Conservation (phyloP, 2,329 filamentous ascomycete genomes). For the Colletotrichum tanaceti region DNA sequence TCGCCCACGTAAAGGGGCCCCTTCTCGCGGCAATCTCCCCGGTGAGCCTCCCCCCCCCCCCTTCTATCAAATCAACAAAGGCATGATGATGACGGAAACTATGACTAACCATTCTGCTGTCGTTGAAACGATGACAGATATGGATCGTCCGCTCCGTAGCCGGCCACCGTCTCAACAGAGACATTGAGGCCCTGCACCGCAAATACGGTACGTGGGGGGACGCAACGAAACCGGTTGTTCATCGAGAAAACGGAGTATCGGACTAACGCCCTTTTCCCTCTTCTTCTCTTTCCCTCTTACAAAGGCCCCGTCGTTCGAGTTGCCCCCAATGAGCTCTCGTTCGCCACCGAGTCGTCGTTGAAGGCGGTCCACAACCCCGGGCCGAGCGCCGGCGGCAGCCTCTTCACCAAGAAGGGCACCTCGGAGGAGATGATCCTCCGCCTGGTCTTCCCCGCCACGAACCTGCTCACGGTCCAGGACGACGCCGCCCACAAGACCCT, state of each 20-base stretch:
- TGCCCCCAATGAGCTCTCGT: background rate
- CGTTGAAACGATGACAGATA: background rate
- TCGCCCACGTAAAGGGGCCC: background rate
- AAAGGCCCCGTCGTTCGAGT: background rate
- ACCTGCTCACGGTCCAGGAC: background rate
- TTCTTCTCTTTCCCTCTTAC: no score
- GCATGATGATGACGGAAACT: background rate
- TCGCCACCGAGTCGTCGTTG: background rate
- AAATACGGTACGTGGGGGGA: background rate
- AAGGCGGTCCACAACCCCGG: background rate
- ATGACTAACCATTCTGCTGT: background rate
- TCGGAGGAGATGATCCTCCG: background rate
- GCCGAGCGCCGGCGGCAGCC: background rate
- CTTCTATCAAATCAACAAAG: background rate
- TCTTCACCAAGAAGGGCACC: conserved; percentile 1
- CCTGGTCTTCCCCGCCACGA: background rate
- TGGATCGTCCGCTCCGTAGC: background rate
- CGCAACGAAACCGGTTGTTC: background rate
- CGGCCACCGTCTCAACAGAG: background rate
- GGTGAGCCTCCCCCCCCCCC: background rate
- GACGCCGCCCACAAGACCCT: background rate
- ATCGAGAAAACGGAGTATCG: no score
- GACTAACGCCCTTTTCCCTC: no score
- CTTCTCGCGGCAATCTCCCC: background rate
- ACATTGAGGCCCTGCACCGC: background rate